phyloP scores from a whole-genome alignment of 116 monocot genomes.

The Dioscorea cayenensis region DNA sequence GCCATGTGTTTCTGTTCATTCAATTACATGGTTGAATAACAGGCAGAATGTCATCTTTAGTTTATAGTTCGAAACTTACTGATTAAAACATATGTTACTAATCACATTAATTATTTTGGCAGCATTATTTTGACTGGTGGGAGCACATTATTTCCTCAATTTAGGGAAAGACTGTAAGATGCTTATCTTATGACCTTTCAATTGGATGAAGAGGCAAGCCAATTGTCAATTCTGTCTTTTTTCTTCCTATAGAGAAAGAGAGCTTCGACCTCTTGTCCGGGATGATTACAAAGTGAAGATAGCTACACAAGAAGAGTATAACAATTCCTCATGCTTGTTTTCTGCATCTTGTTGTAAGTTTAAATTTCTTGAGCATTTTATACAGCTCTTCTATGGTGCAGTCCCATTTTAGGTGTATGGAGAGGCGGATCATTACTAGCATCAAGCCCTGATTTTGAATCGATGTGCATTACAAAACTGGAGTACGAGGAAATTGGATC shows the following conservation, averaged over 20 bases:
- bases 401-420: slow-evolving; percentile 89
- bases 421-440: slow-evolving; percentile 92
- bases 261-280: slow-evolving; percentile 75
- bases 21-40: background rate
- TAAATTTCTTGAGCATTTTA: background rate
- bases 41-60: background rate
- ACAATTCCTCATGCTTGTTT: background rate
- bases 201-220: background rate
- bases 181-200: background rate
- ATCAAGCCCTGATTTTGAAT: slow-evolving; percentile 92
- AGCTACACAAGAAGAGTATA: slow-evolving; percentile 78
- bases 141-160: slow-evolving; percentile 83
- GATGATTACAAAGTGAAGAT: slow-evolving; percentile 81
- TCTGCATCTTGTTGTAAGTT: background rate
- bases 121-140: slow-evolving; percentile 98
- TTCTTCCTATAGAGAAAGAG: slow-evolving; percentile 41
- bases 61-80: background rate
- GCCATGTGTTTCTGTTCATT: background rate
- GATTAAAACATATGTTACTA: background rate
- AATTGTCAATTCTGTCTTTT: background rate
- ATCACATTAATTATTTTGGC: slow-evolving; percentile 16
- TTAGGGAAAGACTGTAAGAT: slow-evolving; percentile 84
- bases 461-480: slow-evolving; percentile 84
- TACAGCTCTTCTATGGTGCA: slow-evolving; percentile 6
- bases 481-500: slow-evolving; percentile 97